phyloP scores from a whole-genome alignment of 2,329 filamentous ascomycete species.

The Teratosphaeria nubilosa region DNA sequence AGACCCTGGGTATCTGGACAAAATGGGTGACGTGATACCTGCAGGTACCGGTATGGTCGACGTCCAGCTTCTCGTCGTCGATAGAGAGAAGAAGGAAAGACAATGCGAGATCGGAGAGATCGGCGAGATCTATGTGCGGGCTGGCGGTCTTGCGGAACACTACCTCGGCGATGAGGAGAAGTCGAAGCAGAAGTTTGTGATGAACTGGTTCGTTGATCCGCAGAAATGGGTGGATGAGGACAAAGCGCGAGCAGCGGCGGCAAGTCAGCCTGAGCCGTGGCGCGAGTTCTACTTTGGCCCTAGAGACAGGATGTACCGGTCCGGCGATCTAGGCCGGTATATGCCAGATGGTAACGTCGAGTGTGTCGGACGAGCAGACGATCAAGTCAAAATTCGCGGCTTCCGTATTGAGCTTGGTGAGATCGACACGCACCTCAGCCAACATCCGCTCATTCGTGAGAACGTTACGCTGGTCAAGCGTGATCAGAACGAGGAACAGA shows the following conservation, averaged over 20 bases:
- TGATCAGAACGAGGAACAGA: constrained; percentile 76
- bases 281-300: constrained; percentile 67
- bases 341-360: constrained; percentile 61
- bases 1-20: constrained; percentile 54
- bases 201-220: constrained; percentile 77
- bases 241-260: constrained; percentile 39
- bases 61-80: constrained; percentile 78
- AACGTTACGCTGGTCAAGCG: constrained; percentile 76
- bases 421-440: constrained; percentile 74
- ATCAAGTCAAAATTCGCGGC: constrained; percentile 90
- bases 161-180: constrained; percentile 57
- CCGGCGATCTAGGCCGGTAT: constrained; percentile 75
- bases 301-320: constrained; percentile 76
- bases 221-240: constrained; percentile 58
- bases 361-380: constrained; percentile 70
- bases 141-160: constrained; percentile 73
- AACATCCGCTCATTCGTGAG: constrained; percentile 67
- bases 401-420: constrained; percentile 93
- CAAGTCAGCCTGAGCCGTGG: constrained; percentile 58
- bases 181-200: constrained; percentile 66
- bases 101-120: constrained; percentile 72
- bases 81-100: constrained; percentile 54
- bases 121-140: constrained; percentile 75
- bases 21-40: constrained; percentile 65
- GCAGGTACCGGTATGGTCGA: constrained; percentile 79